Evolutionary conservation across 495 filamentous ascomycete species (phyloP), one percentile per base, ranked within the genome.

Genomic region (Tetracladium marchalianum): DNA sequence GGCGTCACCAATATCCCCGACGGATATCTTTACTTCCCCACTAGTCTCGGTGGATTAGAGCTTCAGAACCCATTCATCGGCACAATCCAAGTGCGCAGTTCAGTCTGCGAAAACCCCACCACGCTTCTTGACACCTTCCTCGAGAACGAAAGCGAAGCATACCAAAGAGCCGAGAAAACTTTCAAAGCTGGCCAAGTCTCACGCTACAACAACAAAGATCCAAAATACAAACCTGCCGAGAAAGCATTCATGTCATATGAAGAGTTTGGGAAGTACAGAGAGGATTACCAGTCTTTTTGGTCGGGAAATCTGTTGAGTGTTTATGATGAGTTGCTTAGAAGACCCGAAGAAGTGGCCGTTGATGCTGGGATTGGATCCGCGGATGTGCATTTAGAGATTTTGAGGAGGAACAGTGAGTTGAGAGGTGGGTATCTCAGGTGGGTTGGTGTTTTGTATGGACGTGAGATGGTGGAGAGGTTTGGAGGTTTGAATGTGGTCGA

Each of bases 21-120:
- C 44, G 81, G 76, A n/a, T 81, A 81, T 57, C 73, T 84, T 58
- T 85, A 78, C 57, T 77, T 78, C 46, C 80, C 81, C 3, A 64
- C 73, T 16, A 69, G 76, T 47, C 66, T 81, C 13, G 77, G 77
- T 11, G 76, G 77, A 3, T 62, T 81, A 4, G 71, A 71, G 4
- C 67, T 81, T 16, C 56, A 70, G 16, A 80, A 72, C 52, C 77
- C 77, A 9, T 79, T 76, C 54, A 66, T 80, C 35, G 54, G 64
- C 4, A 63, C 75, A 7, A 58, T 79, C 11, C 66, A 69, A 33
- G 69, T 79, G 54, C 69, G 75, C 32, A 68, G 78, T 35, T 61
- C 65, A 19, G 72, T 80, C 51, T 63, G 63, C 10, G 46, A 66
- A 41, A 64, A 72, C 10, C 73, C 78, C 0, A 53, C 64, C 11